Percentiles rank a stretch among this genome's conserved stretches.
Conservation (phyloP, 2,329 filamentous ascomycete species). For the Colletotrichum falcatum region DNA sequence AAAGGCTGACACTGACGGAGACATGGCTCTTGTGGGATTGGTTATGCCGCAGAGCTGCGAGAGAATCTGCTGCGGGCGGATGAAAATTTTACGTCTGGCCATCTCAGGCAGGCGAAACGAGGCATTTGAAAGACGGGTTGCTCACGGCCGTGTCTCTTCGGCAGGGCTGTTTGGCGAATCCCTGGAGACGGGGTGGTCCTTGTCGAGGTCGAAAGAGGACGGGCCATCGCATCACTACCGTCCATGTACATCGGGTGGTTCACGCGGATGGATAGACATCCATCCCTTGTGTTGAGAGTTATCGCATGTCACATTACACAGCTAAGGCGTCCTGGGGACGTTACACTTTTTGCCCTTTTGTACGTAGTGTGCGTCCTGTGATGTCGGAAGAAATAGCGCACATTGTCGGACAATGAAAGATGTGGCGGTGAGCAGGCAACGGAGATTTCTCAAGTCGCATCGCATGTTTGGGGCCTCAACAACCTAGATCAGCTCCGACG, state of each 20-base stretch:
- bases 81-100: background rate
- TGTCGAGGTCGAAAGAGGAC: slow-evolving; percentile 5
- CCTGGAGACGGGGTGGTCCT: slow-evolving; percentile 25
- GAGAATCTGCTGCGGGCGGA: background rate
- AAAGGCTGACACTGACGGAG: slow-evolving; percentile 15
- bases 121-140: background rate
- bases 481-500: slow-evolving; percentile 23
- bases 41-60: background rate
- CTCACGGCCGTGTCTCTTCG: slow-evolving; percentile 3
- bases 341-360: slow-evolving; percentile 24
- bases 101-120: background rate
- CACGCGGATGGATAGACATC: slow-evolving; percentile 9
- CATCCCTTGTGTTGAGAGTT: slow-evolving; percentile 20
- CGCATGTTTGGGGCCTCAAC: slow-evolving; percentile 25
- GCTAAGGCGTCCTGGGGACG: slow-evolving; percentile 14
- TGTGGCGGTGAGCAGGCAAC: slow-evolving; percentile 25
- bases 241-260: slow-evolving; percentile 6
- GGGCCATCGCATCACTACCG: slow-evolving; percentile 5
- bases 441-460: slow-evolving; percentile 17
- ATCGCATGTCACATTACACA: slow-evolving; percentile 27
- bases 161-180: slow-evolving; percentile 37
- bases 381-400: slow-evolving; percentile 22
- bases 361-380: background rate
- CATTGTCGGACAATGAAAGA: background rate
- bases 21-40: slow-evolving; percentile 7